These are phyloP conservation scores for Penicillium tannophilum DNA, from an alignment of 495 filamentous ascomycete species.

Conservation along the genomic window DNA sequence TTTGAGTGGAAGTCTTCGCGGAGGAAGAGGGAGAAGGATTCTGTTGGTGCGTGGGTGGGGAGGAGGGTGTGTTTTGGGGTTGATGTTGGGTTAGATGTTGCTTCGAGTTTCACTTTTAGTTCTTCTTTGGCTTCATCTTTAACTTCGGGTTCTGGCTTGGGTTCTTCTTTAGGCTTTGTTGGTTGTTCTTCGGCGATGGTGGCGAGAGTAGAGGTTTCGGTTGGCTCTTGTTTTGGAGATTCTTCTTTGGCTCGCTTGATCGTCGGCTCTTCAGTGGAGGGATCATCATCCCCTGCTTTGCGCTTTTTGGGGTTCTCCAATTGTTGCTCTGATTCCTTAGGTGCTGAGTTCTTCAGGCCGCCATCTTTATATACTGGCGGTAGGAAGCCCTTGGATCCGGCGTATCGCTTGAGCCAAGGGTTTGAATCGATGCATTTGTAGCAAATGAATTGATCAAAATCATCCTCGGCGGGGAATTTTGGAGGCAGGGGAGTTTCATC, in stretches of 20 bases:
- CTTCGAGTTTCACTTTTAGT: slow-evolving; percentile 8
- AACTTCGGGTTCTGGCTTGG: background rate
- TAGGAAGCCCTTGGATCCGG: slow-evolving; percentile 80
- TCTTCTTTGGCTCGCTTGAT: slow-evolving; percentile 63
- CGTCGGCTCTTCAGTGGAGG: slow-evolving; percentile 34
- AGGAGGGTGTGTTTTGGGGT: slow-evolving; percentile 45
- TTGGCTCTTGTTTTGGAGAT: slow-evolving; percentile 2
- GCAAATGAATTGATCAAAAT: slow-evolving; percentile 88
- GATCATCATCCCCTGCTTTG: slow-evolving; percentile 65
- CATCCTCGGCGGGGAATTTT: slow-evolving; percentile 84
- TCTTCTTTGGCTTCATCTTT: background rate
- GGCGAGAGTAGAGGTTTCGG: slow-evolving; percentile 14
- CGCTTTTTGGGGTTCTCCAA: slow-evolving; percentile 64
- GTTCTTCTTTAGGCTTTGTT: slow-evolving; percentile 13
- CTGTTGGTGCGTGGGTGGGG: slow-evolving; percentile 49
- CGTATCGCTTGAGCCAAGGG: slow-evolving; percentile 92
- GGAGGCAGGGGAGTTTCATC: slow-evolving; percentile 67
- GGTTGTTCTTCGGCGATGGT: slow-evolving; percentile 26
- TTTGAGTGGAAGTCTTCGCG: slow-evolving; percentile 71
- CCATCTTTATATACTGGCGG: slow-evolving; percentile 60
- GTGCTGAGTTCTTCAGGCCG: slow-evolving; percentile 22
- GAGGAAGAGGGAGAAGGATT: slow-evolving; percentile 78
- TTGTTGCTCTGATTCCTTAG: slow-evolving; percentile 16
- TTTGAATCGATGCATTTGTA: slow-evolving; percentile 88
- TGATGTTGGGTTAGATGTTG: slow-evolving; percentile 26